Conservation (phyloP, 2,329 filamentous ascomycete species). For the Aspergillus sp. region DNA sequence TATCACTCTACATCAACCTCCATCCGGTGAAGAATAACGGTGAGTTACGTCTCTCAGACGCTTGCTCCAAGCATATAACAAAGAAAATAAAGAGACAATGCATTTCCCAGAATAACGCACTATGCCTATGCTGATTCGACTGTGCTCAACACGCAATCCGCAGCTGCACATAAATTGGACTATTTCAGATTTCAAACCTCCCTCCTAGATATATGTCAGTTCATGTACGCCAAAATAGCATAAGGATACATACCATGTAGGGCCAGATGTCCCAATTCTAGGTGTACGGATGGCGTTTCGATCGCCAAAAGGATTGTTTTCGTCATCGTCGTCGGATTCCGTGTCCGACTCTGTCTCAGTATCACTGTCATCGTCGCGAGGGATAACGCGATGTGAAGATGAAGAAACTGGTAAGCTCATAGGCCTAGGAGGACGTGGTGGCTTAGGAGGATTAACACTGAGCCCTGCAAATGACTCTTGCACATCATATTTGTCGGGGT, state of each 20-base stretch:
- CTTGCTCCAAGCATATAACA: too few relatives aligned
- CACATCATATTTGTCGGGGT: slow-evolving; percentile 22
- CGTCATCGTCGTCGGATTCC: slow-evolving; percentile 64
- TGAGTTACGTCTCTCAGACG: too few relatives aligned
- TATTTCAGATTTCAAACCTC: slow-evolving; percentile 14
- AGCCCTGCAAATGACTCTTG: slow-evolving; percentile 30
- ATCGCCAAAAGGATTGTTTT: slow-evolving; percentile 85
- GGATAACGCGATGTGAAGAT: slow-evolving; percentile 17
- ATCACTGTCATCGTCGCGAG: slow-evolving; percentile 45
- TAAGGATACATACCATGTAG: slow-evolving; percentile 27
- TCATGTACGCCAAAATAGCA: neutral
- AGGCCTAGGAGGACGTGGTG: slow-evolving; percentile 53
- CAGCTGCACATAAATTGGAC: too few relatives aligned
- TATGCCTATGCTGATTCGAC: too few relatives aligned
- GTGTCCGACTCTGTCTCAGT: slow-evolving; percentile 47
- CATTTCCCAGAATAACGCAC: too few relatives aligned
- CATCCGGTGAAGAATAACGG: too few relatives aligned
- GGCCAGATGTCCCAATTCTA: slow-evolving; percentile 24
- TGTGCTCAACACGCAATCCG: too few relatives aligned
- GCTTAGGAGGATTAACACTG: slow-evolving; percentile 30
- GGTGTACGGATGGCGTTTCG: slow-evolving; percentile 56
- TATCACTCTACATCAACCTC: too few relatives aligned
- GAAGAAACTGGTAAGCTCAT: slow-evolving; percentile 45
- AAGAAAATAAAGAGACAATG: too few relatives aligned
- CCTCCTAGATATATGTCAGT: slow-evolving; percentile 19